A percentile compares a stretch with the other conserved stretches of the same genome.
Conservation (phyloP, 345 rosid genomes). For the Toxicodendron radicans region DNA sequence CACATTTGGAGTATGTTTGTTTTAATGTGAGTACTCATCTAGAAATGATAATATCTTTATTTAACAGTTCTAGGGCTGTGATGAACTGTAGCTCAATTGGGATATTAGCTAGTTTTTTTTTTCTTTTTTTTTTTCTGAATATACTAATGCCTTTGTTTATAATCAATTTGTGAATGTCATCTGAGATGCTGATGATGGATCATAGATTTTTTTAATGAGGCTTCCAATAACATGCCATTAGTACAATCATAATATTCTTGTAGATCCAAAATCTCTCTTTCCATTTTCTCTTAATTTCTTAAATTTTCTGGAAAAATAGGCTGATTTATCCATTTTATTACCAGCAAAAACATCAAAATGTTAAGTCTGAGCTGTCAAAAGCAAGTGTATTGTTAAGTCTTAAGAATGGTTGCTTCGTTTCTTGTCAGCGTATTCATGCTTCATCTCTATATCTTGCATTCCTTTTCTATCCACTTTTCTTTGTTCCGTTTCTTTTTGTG, state of each 20-base stretch:
- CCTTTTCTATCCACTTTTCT: neutral
- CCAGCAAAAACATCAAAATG: neutral
- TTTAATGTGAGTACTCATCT: neutral
- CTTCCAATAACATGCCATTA: neutral
- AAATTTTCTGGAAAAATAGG: neutral
- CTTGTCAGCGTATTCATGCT: neutral
- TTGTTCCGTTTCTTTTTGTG: neutral
- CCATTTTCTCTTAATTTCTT: neutral
- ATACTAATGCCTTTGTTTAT: neutral
- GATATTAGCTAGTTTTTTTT: neutral
- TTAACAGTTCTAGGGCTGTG: neutral
- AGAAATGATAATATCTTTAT: neutral
- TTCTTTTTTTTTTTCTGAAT: neutral
- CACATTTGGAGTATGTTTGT: neutral
- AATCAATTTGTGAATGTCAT: neutral
- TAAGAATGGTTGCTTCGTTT: neutral
- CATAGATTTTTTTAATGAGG: neutral
- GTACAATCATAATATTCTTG: neutral
- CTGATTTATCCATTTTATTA: neutral
- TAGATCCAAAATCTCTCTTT: neutral
- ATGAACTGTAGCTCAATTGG: neutral
- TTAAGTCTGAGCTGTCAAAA: neutral
- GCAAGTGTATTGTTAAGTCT: neutral
- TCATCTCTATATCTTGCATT: neutral
- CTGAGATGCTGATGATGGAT: neutral